Percentiles rank a stretch among this genome's conserved stretches.
Conservation (phyloP, 148 eudicot species). For the Selenicereus undatus region DNA sequence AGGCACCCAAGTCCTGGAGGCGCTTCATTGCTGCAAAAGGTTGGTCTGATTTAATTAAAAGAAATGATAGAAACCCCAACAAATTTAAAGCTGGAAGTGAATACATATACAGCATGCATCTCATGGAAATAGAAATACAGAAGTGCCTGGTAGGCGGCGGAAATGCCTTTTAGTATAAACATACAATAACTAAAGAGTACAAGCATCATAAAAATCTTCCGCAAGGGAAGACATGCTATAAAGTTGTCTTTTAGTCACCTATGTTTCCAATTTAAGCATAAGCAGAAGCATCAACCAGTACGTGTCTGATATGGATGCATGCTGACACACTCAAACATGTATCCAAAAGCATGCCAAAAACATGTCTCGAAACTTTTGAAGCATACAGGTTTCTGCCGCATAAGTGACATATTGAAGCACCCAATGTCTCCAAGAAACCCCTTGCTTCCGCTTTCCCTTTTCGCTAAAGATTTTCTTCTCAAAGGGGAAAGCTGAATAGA, state of each 20-base stretch:
- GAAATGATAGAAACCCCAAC: not conserved
- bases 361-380: not conserved
- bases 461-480: not conserved
- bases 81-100: not conserved
- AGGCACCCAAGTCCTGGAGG: conserved; percentile 79
- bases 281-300: no score
- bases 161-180: not conserved
- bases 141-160: not conserved
- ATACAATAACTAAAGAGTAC: not conserved
- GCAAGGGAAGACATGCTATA: no score
- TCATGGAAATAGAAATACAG: not conserved
- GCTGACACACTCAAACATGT: not conserved
- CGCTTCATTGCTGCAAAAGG: conserved; percentile 72
- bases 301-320: no score
- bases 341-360: not conserved
- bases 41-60: conserved; percentile 11
- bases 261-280: no score
- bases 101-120: not conserved
- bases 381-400: not conserved
- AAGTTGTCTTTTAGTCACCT: not conserved
- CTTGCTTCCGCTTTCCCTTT: not conserved
- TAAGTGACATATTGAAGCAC: not conserved
- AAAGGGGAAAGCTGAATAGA: not conserved
- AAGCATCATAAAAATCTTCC: not conserved
- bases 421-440: no score